Evolutionary conservation across 768 basidiomycete species (phyloP).

Genomic region (Kwoniella bestiolae): DNA sequence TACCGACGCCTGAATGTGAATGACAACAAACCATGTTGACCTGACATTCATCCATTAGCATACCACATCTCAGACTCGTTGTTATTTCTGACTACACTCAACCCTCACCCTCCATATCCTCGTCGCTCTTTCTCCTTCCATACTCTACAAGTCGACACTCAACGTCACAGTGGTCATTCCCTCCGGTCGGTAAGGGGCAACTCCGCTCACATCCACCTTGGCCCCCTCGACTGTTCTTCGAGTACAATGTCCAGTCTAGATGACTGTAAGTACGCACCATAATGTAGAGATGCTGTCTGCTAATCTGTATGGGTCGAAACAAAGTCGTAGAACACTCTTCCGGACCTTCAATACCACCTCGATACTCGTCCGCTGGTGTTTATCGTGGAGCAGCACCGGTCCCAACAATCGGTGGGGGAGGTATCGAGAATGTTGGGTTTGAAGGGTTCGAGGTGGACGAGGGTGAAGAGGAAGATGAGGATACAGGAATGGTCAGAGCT

Average conservation of each 20-base stretch:
- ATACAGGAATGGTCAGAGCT: conserved; percentile 62
- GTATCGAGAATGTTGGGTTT: conserved; percentile 65
- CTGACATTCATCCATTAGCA: background rate
- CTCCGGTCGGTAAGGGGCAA: too few species aligned
- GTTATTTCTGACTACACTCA: too few species aligned
- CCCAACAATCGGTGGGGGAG: conserved; percentile 53
- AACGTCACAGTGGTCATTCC: too few species aligned
- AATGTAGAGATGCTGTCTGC: background rate
- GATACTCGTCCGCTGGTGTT: conserved; percentile 31
- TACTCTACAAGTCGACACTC: too few species aligned
- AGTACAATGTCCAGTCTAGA: conserved; percentile 45
- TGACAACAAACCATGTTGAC: background rate
- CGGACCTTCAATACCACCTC: conserved; percentile 59
- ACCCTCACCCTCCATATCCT: too few species aligned
- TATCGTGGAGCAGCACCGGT: conserved; percentile 35
- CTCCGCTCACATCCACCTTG: too few species aligned
- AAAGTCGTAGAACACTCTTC: conserved; percentile 85
- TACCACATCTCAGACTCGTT: background rate
- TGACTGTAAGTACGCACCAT: conserved; percentile 34
- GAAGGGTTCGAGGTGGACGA: conserved; percentile 86
- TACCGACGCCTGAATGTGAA: background rate
- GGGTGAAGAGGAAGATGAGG: conserved; percentile 55
- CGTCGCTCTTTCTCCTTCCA: too few species aligned
- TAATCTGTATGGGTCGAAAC: background rate
- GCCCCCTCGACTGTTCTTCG: too few species aligned